phyloP scores from a whole-genome alignment of 1,284 basidiomycete genomes.

The Rhodotorula sp. region DNA sequence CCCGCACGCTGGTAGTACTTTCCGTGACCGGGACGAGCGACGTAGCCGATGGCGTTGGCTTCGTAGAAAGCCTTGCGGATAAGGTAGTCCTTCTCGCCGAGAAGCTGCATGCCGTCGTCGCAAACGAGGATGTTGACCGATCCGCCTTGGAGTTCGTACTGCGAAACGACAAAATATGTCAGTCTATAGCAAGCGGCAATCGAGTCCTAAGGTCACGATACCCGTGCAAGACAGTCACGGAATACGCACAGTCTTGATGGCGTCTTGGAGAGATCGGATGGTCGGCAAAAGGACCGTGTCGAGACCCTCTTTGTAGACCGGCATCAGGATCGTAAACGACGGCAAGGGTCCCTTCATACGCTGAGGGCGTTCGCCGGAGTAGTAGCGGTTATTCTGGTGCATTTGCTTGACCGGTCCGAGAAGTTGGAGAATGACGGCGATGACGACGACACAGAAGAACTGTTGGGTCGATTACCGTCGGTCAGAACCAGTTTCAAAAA shows the following conservation, averaged over 20 bases:
- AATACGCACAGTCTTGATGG: slow-evolving; percentile 64
- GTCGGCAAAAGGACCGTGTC: slow-evolving; percentile 60
- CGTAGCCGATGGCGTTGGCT: slow-evolving; percentile 60
- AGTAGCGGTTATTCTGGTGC: slow-evolving; percentile 20
- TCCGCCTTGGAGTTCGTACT: slow-evolving; percentile 73
- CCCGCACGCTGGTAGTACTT: slow-evolving; percentile 58
- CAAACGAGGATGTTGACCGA: slow-evolving; percentile 71
- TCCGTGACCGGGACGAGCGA: slow-evolving; percentile 67
- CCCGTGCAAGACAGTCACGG: too few species aligned
- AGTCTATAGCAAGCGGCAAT: background rate
- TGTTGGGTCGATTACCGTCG: slow-evolving; percentile 26
- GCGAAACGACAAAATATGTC: background rate
- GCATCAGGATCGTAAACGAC: slow-evolving; percentile 51
- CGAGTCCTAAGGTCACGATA: too few species aligned
- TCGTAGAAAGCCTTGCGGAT: slow-evolving; percentile 67
- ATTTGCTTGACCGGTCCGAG: slow-evolving; percentile 21
- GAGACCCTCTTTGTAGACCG: slow-evolving; percentile 48
- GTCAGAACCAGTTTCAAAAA: slow-evolving; percentile 47
- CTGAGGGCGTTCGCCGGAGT: slow-evolving; percentile 18
- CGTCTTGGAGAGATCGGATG: slow-evolving; percentile 74
- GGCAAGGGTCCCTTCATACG: slow-evolving; percentile 23
- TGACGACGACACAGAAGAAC: slow-evolving; percentile 52
- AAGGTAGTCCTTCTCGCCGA: slow-evolving; percentile 62
- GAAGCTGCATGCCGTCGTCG: slow-evolving; percentile 68
- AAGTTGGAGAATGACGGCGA: slow-evolving; percentile 36